A percentile compares a stretch with the other conserved stretches of the same genome.
Conservation (phyloP, 805 yeast species). For the Starmerella bombi region DNA sequence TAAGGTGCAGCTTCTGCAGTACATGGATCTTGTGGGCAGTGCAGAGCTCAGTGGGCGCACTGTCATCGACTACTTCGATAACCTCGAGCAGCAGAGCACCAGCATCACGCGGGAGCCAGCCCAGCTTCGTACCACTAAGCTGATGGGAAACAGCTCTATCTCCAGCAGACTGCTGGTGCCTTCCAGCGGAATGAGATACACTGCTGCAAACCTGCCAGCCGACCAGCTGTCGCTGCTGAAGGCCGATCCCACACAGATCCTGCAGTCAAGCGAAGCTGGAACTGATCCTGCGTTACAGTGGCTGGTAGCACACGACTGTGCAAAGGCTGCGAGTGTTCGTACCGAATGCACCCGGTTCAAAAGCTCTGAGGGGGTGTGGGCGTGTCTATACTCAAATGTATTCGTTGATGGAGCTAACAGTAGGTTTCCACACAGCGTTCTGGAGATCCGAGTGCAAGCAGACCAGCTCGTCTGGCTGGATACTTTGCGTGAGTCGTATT, state of each 20-base stretch:
- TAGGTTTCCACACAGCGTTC: slow-evolving; percentile 38
- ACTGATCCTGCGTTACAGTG: not conserved
- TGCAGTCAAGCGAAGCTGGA: too few species aligned
- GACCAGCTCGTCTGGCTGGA: slow-evolving; percentile 29
- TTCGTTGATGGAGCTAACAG: slow-evolving; percentile 4
- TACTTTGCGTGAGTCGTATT: slow-evolving; percentile 35
- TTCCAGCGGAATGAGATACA: slow-evolving; percentile 29
- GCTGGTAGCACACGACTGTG: not conserved
- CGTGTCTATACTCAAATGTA: slow-evolving; percentile 27
- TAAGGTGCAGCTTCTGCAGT: slow-evolving; percentile 34
- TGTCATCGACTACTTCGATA: slow-evolving; percentile 28
- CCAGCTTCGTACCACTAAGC: slow-evolving; percentile 19
- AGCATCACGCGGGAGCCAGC: slow-evolving; percentile 32
- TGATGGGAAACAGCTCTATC: not conserved
- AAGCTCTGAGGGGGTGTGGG: slow-evolving; percentile 25
- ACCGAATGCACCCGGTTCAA: slow-evolving; percentile 22
- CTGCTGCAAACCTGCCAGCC: slow-evolving; percentile 15
- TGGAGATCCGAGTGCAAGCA: slow-evolving; percentile 36
- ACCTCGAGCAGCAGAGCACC: slow-evolving; percentile 28
- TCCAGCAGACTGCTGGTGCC: slow-evolving; percentile 26
- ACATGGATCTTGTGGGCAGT: slow-evolving; percentile 15
- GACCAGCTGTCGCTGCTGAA: not conserved
- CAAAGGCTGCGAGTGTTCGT: not conserved
- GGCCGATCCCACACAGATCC: not conserved
- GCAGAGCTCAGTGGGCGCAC: slow-evolving; percentile 14